Evolutionary conservation across 2,329 filamentous ascomycete genomes (phyloP).

Genomic region (Atkinsonella texensis): DNA sequence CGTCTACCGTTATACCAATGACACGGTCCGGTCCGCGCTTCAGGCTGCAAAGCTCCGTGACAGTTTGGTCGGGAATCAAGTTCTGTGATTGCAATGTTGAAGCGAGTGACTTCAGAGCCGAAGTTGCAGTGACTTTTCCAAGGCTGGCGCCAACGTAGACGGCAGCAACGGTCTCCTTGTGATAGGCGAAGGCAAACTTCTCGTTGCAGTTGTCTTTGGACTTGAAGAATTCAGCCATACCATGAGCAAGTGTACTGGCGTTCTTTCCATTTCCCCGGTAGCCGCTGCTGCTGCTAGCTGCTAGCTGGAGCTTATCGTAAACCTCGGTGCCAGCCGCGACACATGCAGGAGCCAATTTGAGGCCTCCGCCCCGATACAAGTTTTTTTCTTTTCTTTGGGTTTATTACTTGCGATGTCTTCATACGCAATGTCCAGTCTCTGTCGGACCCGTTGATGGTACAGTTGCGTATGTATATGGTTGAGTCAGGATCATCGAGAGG

Average conservation of each 20-base stretch:
- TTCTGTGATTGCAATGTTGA: background rate
- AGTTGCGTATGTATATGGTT: slow-evolving; percentile 7
- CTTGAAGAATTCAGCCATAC: slow-evolving; percentile 7
- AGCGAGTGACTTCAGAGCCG: background rate
- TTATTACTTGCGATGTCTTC: background rate
- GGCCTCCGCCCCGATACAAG: background rate
- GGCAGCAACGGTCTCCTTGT: slow-evolving; percentile 7
- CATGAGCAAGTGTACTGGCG: background rate
- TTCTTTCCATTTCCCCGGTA: background rate
- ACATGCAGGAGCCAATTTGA: background rate
- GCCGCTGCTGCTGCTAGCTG: background rate
- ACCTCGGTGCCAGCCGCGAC: background rate
- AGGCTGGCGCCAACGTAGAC: slow-evolving; percentile 9
- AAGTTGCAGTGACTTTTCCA: slow-evolving; percentile 4
- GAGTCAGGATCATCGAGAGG: slow-evolving; percentile 6
- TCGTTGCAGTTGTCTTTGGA: slow-evolving; percentile 11
- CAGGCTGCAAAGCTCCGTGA: background rate
- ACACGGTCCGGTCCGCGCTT: background rate
- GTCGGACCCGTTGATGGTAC: background rate
- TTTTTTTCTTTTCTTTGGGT: background rate
- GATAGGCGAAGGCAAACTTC: slow-evolving; percentile 10
- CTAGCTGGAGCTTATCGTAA: background rate
- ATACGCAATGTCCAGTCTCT: background rate
- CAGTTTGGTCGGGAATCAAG: background rate
- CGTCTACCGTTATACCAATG: slow-evolving; percentile 3